Evolutionary conservation across 2,329 filamentous ascomycete genomes (phyloP).

Genomic region (Dactylella cylindrospora): DNA sequence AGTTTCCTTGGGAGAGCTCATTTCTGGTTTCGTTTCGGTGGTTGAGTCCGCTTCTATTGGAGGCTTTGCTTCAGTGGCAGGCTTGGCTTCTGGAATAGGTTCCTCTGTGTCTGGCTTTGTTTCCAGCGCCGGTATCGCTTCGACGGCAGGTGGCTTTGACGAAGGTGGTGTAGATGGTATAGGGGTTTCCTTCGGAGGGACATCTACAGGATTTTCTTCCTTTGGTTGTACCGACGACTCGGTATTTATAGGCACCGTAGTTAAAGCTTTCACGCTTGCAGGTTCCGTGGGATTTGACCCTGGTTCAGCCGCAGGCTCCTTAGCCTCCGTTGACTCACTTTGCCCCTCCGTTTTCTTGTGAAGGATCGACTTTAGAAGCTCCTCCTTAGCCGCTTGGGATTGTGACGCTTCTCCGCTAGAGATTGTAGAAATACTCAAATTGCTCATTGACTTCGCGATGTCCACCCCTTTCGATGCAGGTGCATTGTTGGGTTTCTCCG

Average conservation of each 20-base stretch:
- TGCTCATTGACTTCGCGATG: conserved; percentile 28
- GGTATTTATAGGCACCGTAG: too few species aligned
- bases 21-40: not conserved
- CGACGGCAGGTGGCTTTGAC: not conserved
- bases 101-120: not conserved
- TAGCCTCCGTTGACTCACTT: conserved; percentile 1
- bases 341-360: conserved; percentile 26
- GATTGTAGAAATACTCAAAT: conserved; percentile 28
- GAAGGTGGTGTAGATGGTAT: conserved; percentile 11
- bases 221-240: conserved; percentile 21
- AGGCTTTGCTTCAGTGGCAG: not conserved
- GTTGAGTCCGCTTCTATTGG: conserved; percentile 17
- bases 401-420: conserved; percentile 39
- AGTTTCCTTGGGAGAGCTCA: not conserved
- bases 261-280: conserved; percentile 12
- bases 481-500: conserved; percentile 7
- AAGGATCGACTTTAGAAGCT: conserved; percentile 36
- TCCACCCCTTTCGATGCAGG: conserved; percentile 8
- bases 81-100: not conserved
- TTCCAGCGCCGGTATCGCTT: not conserved
- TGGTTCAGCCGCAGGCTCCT: not conserved
- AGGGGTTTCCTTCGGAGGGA: conserved; percentile 1
- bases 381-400: conserved; percentile 36
- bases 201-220: conserved; percentile 4
- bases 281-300: conserved; percentile 13